Percentiles rank a stretch among this genome's conserved stretches.
These are phyloP conservation scores for Microcyclosporella mali DNA, from an alignment of 2,329 filamentous ascomycete species.

Conservation along the genomic window DNA sequence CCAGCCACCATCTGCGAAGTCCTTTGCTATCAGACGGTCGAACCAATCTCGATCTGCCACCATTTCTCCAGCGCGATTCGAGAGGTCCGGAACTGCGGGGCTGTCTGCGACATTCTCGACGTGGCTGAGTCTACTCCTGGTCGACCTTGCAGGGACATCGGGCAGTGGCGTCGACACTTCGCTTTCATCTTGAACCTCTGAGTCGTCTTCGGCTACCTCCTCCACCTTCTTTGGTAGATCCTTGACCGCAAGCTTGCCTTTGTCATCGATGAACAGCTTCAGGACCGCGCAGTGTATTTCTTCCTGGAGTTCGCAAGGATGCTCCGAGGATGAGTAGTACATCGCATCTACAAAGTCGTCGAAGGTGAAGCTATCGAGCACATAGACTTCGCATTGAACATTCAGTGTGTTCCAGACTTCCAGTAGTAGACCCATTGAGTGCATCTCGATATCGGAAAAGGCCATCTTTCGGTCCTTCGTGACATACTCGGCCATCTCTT, in stretches of 20 bases:
- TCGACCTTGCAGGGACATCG: conserved; percentile 71
- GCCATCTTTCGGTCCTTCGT: conserved; percentile 34
- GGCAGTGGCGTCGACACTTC: conserved; percentile 54
- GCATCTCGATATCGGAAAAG: conserved; percentile 62
- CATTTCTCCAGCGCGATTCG: conserved; percentile 69
- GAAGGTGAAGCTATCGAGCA: conserved; percentile 93
- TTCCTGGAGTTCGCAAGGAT: conserved; percentile 75
- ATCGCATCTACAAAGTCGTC: conserved; percentile 92
- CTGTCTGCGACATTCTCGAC: conserved; percentile 67
- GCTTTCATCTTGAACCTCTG: conserved; percentile 58
- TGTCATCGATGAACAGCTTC: conserved; percentile 73
- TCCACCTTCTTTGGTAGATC: conserved; percentile 61
- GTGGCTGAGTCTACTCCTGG: conserved; percentile 65
- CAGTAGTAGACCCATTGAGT: conserved; percentile 75
- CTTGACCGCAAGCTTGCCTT: conserved; percentile 69
- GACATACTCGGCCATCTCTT: conserved; percentile 34
- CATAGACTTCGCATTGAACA: conserved; percentile 93
- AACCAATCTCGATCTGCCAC: conserved; percentile 75
- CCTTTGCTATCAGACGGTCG: conserved; percentile 71
- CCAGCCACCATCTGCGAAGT: conserved; percentile 87
- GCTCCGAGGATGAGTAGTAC: conserved; percentile 61
- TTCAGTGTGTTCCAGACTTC: conserved; percentile 97
- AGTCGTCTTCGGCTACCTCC: conserved; percentile 65
- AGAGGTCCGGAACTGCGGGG: conserved; percentile 27
- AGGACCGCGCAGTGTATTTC: conserved; percentile 89